phyloP scores from a whole-genome alignment of 352 stramenopile genomes.

The Aphanomyces cochlioides region DNA sequence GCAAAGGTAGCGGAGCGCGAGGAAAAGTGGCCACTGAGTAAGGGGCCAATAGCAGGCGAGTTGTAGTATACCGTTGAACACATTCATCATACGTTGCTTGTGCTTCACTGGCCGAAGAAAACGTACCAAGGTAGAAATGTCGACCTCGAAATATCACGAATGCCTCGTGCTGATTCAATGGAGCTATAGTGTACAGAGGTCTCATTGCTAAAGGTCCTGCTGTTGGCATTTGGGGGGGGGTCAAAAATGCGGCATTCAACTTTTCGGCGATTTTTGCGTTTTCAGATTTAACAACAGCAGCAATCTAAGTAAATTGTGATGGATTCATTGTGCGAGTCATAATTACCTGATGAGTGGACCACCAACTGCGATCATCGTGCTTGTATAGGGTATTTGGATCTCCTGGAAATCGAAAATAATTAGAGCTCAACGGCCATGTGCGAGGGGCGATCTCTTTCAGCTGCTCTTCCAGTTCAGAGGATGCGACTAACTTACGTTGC shows the following conservation, averaged over 20 bases:
- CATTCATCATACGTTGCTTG: conserved; percentile 39
- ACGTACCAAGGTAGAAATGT: conserved; percentile 51
- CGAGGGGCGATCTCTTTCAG: conserved; percentile 59
- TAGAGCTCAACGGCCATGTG: conserved; percentile 48
- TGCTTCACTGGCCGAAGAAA: conserved; percentile 44
- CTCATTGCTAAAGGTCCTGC: conserved; percentile 20
- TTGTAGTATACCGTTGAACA: conserved; percentile 34
- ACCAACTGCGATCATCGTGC: conserved; percentile 4
- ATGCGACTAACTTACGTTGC: conserved; percentile 46
- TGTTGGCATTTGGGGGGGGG: neutral
- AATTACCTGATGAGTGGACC: conserved; percentile 5
- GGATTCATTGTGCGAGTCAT: neutral
- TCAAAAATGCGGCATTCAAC: neutral
- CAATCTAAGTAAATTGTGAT: conserved; percentile 2
- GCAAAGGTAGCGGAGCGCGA: conserved; percentile 22
- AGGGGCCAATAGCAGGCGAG: conserved; percentile 30
- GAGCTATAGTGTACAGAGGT: neutral
- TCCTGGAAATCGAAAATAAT: conserved; percentile 64
- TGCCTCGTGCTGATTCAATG: conserved; percentile 37
- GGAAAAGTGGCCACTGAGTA: conserved; percentile 26
- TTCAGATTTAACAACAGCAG: neutral
- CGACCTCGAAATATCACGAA: conserved; percentile 45
- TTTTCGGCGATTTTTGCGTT: neutral
- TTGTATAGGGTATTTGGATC: conserved; percentile 56
- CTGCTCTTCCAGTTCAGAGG: conserved; percentile 54